A percentile compares a stretch with the other conserved stretches of the same genome.
Evolutionary conservation across 129 eudicot genomes (phyloP).

Genomic region (Ambrosia artemisiifolia): DNA sequence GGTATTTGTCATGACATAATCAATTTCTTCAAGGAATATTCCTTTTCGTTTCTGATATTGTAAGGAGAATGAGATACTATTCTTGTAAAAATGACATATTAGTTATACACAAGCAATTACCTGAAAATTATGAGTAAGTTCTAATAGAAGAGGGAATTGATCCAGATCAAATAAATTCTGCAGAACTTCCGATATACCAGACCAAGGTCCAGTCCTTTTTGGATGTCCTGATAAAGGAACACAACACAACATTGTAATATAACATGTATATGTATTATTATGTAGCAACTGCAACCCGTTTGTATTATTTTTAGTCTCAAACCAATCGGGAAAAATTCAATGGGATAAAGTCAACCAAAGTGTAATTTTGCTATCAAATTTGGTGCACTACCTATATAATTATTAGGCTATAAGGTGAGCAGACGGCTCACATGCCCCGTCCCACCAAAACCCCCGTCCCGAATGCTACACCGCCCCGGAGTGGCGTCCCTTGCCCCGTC

Average conservation of each 20-base stretch:
- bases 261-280: not conserved
- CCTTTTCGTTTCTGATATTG: conserved; percentile 93
- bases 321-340: not conserved
- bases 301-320: not conserved
- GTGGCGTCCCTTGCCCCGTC: no score
- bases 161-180: conserved; percentile 91
- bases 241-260: not conserved
- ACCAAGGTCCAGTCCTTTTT: conserved; percentile 95
- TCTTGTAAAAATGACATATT: not conserved
- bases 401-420: no score
- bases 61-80: conserved; percentile 6
- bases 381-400: not conserved
- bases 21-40: conserved; percentile 80
- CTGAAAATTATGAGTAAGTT: conserved; percentile 84
- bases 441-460: no score
- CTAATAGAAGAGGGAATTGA: conserved; percentile 76
- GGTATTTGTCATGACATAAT: conserved; percentile 84
- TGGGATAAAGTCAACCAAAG: not conserved
- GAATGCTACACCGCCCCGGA: no score
- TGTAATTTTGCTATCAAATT: not conserved
- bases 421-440: no score
- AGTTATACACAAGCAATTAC: conserved; percentile 30
- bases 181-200: conserved; percentile 85
- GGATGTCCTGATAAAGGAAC: conserved; percentile 66
- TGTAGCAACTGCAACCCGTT: not conserved